Percentiles rank a stretch among this genome's conserved stretches.
phyloP scores from a whole-genome alignment of 139 green algal species.

The Coccomyxa sp. region DNA sequence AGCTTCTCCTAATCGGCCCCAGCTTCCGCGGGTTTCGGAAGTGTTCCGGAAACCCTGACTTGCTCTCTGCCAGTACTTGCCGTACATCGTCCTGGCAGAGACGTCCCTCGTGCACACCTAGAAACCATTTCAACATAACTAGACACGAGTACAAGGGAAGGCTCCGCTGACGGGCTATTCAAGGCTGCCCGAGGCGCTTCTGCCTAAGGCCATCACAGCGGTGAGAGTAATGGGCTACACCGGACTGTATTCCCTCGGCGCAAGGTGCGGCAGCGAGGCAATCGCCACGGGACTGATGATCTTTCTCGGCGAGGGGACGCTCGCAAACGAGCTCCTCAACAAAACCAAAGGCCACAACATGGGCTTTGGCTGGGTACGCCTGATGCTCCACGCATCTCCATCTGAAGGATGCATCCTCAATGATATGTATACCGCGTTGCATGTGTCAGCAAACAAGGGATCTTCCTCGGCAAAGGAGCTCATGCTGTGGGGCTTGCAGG shows the following conservation, averaged over 20 bases:
- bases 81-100: too few relatives aligned
- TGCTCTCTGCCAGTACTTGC: too few relatives aligned
- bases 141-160: neutral
- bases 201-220: neutral
- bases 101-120: too few relatives aligned
- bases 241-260: conserved; percentile 11
- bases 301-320: conserved; percentile 18
- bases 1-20: too few relatives aligned
- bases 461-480: too few relatives aligned
- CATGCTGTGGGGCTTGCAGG: too few relatives aligned
- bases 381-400: too few relatives aligned
- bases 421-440: too few relatives aligned
- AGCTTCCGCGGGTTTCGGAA: too few relatives aligned
- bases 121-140: neutral
- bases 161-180: neutral
- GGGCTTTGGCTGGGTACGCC: conserved; percentile 20
- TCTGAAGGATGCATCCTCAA: too few relatives aligned
- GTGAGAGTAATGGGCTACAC: neutral
- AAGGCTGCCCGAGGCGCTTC: neutral
- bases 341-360: conserved; percentile 31
- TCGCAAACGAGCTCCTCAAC: conserved; percentile 28
- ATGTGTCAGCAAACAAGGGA: too few relatives aligned
- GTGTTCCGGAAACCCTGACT: neutral
- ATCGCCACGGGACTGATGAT: conserved; percentile 18
- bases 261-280: conserved; percentile 19